These are phyloP conservation scores for Periconia macrospinosa DNA, from an alignment of 2,329 filamentous ascomycete genomes.

Conservation along the genomic window DNA sequence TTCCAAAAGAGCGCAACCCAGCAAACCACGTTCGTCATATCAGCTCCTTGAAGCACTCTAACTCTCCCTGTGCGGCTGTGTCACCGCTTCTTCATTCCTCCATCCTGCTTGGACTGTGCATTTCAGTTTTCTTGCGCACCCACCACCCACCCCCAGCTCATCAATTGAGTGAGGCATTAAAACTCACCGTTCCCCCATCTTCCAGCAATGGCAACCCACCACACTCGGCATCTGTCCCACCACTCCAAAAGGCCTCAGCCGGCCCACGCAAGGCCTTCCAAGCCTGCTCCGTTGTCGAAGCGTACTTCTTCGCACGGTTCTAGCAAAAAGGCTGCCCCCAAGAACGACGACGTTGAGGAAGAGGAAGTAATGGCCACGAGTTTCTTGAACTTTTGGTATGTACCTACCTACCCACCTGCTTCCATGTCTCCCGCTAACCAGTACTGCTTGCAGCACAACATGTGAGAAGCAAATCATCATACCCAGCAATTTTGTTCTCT, in stretches of 20 bases:
- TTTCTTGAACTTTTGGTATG: conserved; percentile 58
- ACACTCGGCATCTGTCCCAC: conserved; percentile 37
- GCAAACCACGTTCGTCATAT: conserved; percentile 35
- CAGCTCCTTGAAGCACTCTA: conserved; percentile 23
- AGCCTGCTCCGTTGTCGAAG: conserved; percentile 37
- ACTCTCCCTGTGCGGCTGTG: conserved; percentile 30
- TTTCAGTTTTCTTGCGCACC: neutral
- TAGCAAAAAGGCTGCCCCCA: conserved; percentile 31
- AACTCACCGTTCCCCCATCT: conserved; percentile 37
- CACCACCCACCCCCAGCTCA: conserved; percentile 32
- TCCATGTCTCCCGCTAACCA: neutral
- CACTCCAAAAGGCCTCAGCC: conserved; percentile 40
- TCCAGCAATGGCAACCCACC: conserved; percentile 37
- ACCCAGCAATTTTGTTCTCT: conserved; percentile 62
- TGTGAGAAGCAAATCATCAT: conserved; percentile 68
- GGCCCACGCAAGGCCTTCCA: conserved; percentile 37
- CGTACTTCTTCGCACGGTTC: conserved; percentile 32
- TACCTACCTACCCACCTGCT: conserved; percentile 2
- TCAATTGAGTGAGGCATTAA: conserved; percentile 32
- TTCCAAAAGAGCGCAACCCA: conserved; percentile 29
- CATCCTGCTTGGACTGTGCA: neutral
- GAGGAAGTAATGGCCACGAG: conserved; percentile 55
- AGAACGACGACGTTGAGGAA: conserved; percentile 43
- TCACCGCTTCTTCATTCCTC: conserved; percentile 31
- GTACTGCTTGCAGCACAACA: conserved; percentile 53